Percentiles rank a stretch among this genome's conserved stretches.
Conservation (phyloP, 768 basidiomycete species). For the Porpolomopsis calyptriformis region DNA sequence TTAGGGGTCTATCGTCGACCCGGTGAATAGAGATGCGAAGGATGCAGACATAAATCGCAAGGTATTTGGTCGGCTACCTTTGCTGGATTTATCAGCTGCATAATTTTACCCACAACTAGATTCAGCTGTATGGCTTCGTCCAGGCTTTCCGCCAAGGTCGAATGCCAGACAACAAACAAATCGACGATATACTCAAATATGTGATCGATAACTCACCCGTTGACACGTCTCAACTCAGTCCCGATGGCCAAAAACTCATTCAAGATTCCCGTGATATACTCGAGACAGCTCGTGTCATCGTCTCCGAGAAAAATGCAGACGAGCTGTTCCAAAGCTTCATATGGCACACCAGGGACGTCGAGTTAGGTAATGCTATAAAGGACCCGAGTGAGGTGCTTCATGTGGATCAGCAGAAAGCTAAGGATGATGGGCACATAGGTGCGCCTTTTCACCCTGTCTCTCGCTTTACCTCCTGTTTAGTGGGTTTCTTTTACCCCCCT, state of each 20-base stretch:
- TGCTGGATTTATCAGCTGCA: conserved; percentile 2
- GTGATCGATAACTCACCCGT: conserved; percentile 49
- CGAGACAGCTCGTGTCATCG: conserved; percentile 57
- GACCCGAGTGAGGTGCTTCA: conserved; percentile 21
- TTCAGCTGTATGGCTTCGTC: conserved; percentile 72
- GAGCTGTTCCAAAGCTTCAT: conserved; percentile 89
- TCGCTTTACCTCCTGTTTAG: neutral
- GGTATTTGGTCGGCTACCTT: conserved; percentile 19
- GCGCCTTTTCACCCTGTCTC: conserved; percentile 11
- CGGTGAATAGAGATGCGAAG: conserved; percentile 48
- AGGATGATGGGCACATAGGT: conserved; percentile 58
- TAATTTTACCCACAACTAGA: conserved; percentile 21
- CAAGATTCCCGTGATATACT: conserved; percentile 73
- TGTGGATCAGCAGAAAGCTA: conserved; percentile 43
- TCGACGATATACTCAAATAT: conserved; percentile 63
- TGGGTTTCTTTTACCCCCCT: neutral
- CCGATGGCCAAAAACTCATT: conserved; percentile 67
- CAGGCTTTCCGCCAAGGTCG: conserved; percentile 72
- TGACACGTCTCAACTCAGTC: conserved; percentile 54
- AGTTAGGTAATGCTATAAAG: conserved; percentile 22
- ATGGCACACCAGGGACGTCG: conserved; percentile 61
- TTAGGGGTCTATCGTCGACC: conserved; percentile 51
- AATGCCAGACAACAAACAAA: conserved; percentile 71
- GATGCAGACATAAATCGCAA: conserved; percentile 78
- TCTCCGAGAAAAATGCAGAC: conserved; percentile 79